These are phyloP conservation scores for Kodamaea laetipori DNA, from an alignment of 805 yeast species.

Conservation along the genomic window DNA sequence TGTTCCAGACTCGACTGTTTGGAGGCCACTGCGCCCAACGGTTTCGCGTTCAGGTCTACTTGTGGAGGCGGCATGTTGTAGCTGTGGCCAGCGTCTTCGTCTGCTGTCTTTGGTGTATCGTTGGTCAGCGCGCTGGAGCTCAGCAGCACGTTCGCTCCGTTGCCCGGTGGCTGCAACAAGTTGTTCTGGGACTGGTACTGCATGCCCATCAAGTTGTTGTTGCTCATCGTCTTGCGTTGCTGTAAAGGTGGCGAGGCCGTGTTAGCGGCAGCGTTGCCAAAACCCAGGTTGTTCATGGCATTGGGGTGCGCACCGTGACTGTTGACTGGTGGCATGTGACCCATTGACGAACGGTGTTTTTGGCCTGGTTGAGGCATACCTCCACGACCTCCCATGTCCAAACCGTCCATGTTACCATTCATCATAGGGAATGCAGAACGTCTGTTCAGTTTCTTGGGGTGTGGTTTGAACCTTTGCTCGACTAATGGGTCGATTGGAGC, in stretches of 20 bases:
- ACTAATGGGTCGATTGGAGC: constrained; percentile 30
- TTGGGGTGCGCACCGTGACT: neutral
- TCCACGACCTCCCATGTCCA: constrained; percentile 49
- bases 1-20: neutral
- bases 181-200: constrained; percentile 9
- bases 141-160: constrained; percentile 10
- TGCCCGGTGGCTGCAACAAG: constrained; percentile 1
- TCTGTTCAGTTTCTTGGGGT: constrained; percentile 35
- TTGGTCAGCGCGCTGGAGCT: constrained; percentile 15
- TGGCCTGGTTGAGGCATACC: constrained; percentile 45
- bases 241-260: constrained; percentile 9
- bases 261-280: neutral
- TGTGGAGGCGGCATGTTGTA: constrained; percentile 5
- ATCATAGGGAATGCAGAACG: constrained; percentile 38
- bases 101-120: constrained; percentile 15
- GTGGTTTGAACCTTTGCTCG: constrained; percentile 26
- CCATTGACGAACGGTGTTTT: constrained; percentile 15
- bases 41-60: constrained; percentile 6
- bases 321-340: constrained; percentile 9
- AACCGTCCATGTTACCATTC: constrained; percentile 31
- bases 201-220: constrained; percentile 5
- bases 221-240: constrained; percentile 1
- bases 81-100: constrained; percentile 7
- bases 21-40: constrained; percentile 11
- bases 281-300: neutral